A percentile compares a stretch with the other conserved stretches of the same genome.
Evolutionary conservation across 2,329 filamentous ascomycete genomes (phyloP).

Genomic region (Botrytis byssoidea): DNA sequence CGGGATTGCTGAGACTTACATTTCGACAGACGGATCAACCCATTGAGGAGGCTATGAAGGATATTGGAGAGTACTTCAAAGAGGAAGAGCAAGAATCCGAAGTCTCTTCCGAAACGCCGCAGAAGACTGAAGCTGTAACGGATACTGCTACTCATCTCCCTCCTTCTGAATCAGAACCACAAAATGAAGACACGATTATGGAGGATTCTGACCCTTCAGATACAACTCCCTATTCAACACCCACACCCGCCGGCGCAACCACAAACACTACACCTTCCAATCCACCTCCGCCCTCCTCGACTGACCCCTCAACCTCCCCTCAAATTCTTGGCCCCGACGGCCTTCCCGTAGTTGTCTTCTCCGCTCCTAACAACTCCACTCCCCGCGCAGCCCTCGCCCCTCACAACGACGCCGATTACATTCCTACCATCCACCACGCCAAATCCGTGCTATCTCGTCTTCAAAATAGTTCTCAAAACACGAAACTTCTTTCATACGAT

Average conservation of each 20-base stretch:
- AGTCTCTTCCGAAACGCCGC: constrained; percentile 23
- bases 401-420: constrained; percentile 72
- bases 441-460: constrained; percentile 71
- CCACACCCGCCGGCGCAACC: constrained; percentile 3
- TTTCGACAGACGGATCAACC: constrained; percentile 77
- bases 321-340: constrained; percentile 36
- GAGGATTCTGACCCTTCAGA: constrained; percentile 15
- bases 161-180: constrained; percentile 22
- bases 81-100: constrained; percentile 25
- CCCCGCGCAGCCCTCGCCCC: constrained; percentile 70
- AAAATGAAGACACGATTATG: constrained; percentile 22
- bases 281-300: constrained; percentile 3
- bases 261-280: constrained; percentile 4
- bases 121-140: constrained; percentile 24
- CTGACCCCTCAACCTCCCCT: constrained; percentile 14
- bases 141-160: constrained; percentile 26
- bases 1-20: constrained; percentile 71
- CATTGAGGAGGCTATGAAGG: constrained; percentile 78
- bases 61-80: constrained; percentile 75
- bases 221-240: not conserved
- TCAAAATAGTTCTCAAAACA: constrained; percentile 63
- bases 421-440: constrained; percentile 72
- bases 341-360: constrained; percentile 68
- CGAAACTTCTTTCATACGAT: constrained; percentile 75
- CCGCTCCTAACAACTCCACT: constrained; percentile 70